A percentile compares a stretch with the other conserved stretches of the same genome.
These are phyloP conservation scores for Calamus simplicifolius DNA, from an alignment of 176 grass and related monocot species.

Conservation along the genomic window DNA sequence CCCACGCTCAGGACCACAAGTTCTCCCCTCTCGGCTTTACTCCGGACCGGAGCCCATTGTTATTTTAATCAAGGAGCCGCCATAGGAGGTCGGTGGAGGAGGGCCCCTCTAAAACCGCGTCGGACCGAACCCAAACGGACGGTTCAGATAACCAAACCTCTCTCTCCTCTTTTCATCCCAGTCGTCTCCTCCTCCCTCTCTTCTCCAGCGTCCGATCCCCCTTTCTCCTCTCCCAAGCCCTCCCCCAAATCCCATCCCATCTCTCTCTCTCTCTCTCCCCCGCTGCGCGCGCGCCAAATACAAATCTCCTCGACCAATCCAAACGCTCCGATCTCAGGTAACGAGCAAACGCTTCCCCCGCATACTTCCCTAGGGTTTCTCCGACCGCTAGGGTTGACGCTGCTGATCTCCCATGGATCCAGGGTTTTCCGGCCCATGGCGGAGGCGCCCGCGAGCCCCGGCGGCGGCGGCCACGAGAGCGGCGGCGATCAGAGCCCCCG, in stretches of 20 bases:
- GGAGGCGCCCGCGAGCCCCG: constrained; percentile 43
- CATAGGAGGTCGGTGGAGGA: no score
- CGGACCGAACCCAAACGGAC: constrained; percentile 17
- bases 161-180: constrained; percentile 18
- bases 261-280: constrained; percentile 2
- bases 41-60: no score
- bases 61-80: no score
- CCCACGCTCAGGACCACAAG: no score
- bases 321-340: no score
- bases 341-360: no score
- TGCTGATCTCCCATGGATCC: constrained; percentile 6
- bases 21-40: no score
- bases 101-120: no score
- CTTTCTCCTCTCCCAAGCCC: constrained; percentile 31
- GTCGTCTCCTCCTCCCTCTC: constrained; percentile 41
- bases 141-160: constrained; percentile 34
- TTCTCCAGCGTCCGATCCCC: constrained; percentile 83
- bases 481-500: constrained; percentile 37
- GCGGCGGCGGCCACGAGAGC: constrained; percentile 37
- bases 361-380: constrained; percentile 13
- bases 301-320: no score
- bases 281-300: constrained; percentile 9
- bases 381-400: constrained; percentile 26
- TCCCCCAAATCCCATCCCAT: constrained; percentile 15
- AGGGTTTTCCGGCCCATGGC: constrained; percentile 23